Base-by-base conservation (phyloP, 768 basidiomycete species). In the Lentinula sp. region DNA sequence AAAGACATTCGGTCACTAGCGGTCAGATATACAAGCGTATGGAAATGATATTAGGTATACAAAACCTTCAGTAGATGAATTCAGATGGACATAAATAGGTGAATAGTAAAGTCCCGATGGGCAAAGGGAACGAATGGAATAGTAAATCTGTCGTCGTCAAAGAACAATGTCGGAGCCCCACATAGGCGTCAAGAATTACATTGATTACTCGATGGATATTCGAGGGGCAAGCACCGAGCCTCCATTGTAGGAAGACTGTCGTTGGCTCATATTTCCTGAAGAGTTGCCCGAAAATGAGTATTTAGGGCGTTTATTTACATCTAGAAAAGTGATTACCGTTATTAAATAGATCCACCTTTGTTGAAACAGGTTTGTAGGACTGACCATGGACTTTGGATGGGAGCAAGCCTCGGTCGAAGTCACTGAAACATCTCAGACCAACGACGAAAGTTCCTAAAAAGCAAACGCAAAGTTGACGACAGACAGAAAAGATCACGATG, bases 331-430 rank as follows among this genome's bases (percentile, higher is more conserved):
- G 54, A 64, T 72, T 74, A 75, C 75, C 62, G 48, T 56, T 23
- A 56, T 62, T 72, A 64, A 76, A 71, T 67, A 71, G 57, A 64
- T 68, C 65, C 62, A 69, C 46, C 64, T 72, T 73, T 53, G 64
- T 61, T 53, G 61, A 37, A 50, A 70, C 55, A 57, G 60, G 64
- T 32, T 57, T 50, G 57, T 73, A 72, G 10, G 69, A 79, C 89
- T 81, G 73, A 93, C 91, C 84, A 66, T 86, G 81, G 63, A 82
- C 79, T 77, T 94, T 94, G 53, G 90, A 86, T 15, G 80, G 72
- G 59, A 80, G 77, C 18, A 94, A 75, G n/a, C 93, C 92, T 69
- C 84, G 84, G 72, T 90, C 87, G 67, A 94, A 94, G 76, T 93
- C 91, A 33, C 79, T 70, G 76, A 90, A 90, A 70, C 92, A 94